Evolutionary conservation across 2,329 filamentous ascomycete species (phyloP).

Genomic region (Clarireedia monteithiana): DNA sequence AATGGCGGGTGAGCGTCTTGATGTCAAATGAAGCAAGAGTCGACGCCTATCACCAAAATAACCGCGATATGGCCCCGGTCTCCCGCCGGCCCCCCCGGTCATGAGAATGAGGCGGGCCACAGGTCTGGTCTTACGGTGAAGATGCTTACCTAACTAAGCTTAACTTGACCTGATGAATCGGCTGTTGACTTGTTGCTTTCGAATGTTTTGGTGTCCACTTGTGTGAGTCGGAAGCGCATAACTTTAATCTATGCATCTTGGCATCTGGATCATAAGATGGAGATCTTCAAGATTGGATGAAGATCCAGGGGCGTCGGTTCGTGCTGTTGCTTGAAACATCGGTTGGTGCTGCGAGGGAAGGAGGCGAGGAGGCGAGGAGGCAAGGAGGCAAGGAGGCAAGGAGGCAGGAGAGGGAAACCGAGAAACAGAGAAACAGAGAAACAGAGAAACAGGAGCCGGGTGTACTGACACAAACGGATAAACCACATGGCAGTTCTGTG

Average conservation of each 20-base stretch:
- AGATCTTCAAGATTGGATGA: conserved; percentile 10
- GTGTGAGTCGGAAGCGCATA: neutral
- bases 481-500: too few species aligned
- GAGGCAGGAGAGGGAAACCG: too few species aligned
- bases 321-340: conserved; percentile 2
- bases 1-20: too few species aligned
- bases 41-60: too few species aligned
- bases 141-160: neutral
- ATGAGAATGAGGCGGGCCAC: neutral
- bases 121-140: neutral
- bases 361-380: too few species aligned
- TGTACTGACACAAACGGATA: too few species aligned
- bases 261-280: conserved; percentile 1
- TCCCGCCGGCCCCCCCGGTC: too few species aligned
- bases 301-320: neutral
- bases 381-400: too few species aligned
- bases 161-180: neutral
- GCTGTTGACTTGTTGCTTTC: neutral
- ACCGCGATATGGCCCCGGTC: too few species aligned
- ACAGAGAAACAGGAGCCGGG: too few species aligned
- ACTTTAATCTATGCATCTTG: conserved; percentile 10
- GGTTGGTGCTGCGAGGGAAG: neutral
- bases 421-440: too few species aligned
- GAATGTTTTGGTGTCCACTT: neutral
- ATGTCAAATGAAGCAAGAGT: too few species aligned